A percentile compares a stretch with the other conserved stretches of the same genome.
These are phyloP conservation scores for Botrytis fabae DNA, from an alignment of 2,329 filamentous ascomycete genomes.

Conservation along the genomic window DNA sequence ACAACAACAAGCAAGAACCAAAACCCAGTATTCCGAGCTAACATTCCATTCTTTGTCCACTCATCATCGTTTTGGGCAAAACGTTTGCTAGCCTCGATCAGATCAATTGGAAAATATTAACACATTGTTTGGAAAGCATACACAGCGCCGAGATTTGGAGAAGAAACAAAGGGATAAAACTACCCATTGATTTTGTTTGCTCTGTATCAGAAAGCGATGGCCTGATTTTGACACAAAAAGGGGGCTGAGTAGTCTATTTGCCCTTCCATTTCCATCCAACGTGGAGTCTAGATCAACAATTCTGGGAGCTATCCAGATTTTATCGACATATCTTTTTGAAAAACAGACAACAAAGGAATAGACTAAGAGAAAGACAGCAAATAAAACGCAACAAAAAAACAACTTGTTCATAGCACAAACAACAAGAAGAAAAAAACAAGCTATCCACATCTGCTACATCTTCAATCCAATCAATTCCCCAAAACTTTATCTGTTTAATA, in stretches of 20 bases:
- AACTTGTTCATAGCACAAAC: too few relatives aligned
- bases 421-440: too few relatives aligned
- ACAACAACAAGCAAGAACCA: background rate
- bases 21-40: background rate
- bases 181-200: constrained; percentile 95
- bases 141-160: constrained; percentile 78
- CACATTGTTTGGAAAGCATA: constrained; percentile 88
- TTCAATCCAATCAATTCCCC: too few relatives aligned
- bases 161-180: constrained; percentile 74
- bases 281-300: constrained; percentile 77
- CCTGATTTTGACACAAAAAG: background rate
- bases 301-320: constrained; percentile 70
- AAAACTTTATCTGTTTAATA: too few relatives aligned
- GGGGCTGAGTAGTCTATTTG: background rate
- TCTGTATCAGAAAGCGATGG: background rate
- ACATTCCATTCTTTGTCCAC: constrained; percentile 45
- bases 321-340: constrained; percentile 39
- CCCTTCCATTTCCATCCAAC: constrained; percentile 86
- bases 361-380: too few relatives aligned
- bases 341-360: too few relatives aligned
- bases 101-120: constrained; percentile 91
- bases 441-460: too few relatives aligned
- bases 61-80: constrained; percentile 83
- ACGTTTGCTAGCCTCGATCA: constrained; percentile 77
- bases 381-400: too few relatives aligned